Evolutionary conservation across 2,329 filamentous ascomycete species (phyloP), one percentile per base, ranked within the genome.

Genomic region (Gaeumannomyces sp.): DNA sequence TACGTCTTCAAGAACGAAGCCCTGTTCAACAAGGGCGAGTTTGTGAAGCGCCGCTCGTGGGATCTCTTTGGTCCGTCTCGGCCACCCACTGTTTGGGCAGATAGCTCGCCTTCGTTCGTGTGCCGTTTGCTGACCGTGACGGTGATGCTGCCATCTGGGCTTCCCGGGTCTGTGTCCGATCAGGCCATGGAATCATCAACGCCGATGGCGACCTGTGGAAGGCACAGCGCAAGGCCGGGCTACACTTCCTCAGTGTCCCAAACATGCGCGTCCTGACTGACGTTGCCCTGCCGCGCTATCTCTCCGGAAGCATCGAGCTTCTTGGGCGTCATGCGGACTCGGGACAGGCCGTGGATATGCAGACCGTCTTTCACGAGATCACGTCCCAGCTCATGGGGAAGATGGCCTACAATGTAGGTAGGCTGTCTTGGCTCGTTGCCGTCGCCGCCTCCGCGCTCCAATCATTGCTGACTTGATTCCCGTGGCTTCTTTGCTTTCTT

Each of bases 351-450:
- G 75, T 87, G 1, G 84, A 89, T 70, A 72, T 89, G 61, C 85
- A 89, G 69, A 76, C 75, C n/a, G 76, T 86, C 2, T 83, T 89
- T 60, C 84, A 87, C 64, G 85, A 88, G 71, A 81, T 89, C 60
- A 89, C 86, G 1, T 89, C 86, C 28, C 80, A 85, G 65, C 71
- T 89, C 29, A 88, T 89, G 83, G 87, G 86, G n/a, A 81, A 81
- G 67, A 87, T 89, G 83, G 87, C 87, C 19, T 89, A 89, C 69
- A 83, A 86, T 71, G 81, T 79, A 22, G 19, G 45, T 8, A 16
- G 22, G 10, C 45, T 2, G 45, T n/a, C 45, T n/a, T 50, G 45
- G 3, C 50, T 45, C 50, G 45, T 67, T 31, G 65, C 64, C 19
- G 56, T 35, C 65, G 66, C n/a, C 68, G 25, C 25, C 45, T 57